Conservation (phyloP, 345 rosid genomes). For the Murraya paniculata region DNA sequence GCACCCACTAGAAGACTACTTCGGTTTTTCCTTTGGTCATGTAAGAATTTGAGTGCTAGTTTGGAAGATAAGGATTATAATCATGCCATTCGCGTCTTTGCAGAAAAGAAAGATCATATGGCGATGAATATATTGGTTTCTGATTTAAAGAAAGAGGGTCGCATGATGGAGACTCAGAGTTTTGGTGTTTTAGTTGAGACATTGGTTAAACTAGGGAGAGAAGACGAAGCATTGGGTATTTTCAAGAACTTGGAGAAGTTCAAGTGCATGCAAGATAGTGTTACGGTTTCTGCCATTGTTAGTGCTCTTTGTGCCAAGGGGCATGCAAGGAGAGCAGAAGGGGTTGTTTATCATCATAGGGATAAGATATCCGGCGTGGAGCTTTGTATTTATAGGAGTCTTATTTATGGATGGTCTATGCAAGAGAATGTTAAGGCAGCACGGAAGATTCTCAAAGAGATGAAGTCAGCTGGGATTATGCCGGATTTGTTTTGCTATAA, state of each 20-base stretch:
- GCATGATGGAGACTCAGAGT: conserved; percentile 58
- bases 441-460: conserved; percentile 65
- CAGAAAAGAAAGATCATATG: conserved; percentile 68
- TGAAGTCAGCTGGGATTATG: conserved; percentile 54
- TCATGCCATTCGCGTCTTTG: conserved; percentile 56
- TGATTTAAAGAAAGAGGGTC: conserved; percentile 54
- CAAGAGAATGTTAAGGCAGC: conserved; percentile 67
- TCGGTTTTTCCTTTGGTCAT: conserved; percentile 82
- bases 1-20: conserved; percentile 65
- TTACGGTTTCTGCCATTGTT: conserved; percentile 52
- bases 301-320: conserved; percentile 75
- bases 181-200: conserved; percentile 60
- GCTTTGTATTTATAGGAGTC: conserved; percentile 55
- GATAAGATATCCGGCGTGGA: conserved; percentile 43
- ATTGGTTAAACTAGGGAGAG: conserved; percentile 66
- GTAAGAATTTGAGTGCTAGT: conserved; percentile 32
- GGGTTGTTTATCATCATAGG: conserved; percentile 72
- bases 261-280: conserved; percentile 59
- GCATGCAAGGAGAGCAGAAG: conserved; percentile 76
- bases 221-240: conserved; percentile 81
- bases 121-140: conserved; percentile 65
- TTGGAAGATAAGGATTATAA: conserved; percentile 61
- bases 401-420: conserved; percentile 68
- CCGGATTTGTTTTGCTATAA: conserved; percentile 76
- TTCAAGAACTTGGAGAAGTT: conserved; percentile 84